Evolutionary conservation across 129 eudicot genomes (phyloP), one percentile per base, ranked within the genome.

Genomic region (Heracleum sosnowskyi): DNA sequence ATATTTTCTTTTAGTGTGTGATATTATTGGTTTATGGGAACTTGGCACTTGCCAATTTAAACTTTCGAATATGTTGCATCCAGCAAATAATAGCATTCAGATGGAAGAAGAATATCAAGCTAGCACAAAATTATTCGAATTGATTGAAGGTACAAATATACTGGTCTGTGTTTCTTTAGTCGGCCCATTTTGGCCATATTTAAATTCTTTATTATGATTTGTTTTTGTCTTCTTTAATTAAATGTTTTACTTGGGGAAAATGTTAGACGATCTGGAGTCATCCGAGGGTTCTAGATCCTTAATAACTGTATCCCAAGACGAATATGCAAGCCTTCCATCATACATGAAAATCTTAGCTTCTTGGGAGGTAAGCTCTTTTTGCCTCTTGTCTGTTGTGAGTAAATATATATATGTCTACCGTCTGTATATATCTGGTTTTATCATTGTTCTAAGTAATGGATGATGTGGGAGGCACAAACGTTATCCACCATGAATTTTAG

Each of bases 251-350:
- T 11, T 78, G 84, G 90, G 83, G 76, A 84, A 85, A 74, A 78
- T 42, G 34, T 51, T 9, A 33, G 84, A 79, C 55, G 89, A 86
- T 29, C 36, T 72, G 83, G 80, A 82, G 74, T 57, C 82, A 47
- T 74, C 68, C 79, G 81, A 81, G 84, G 90, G 79, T 66, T 78
- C 79, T 11, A 51, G 74, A 57, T 77, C 78, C 35, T 39, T 79
- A 41, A 79, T 94, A 76, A 40, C 28, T 69, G 82, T 90, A 63
- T 78, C 82, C 31, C 81, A 88, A 77, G 90, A 90, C 74, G 96
- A 82, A 79, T 94, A 94, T 84, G 96, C 91, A 83, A 82, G 84
- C 81, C 91, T 94, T 36, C 97, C 98, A 42, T 87, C 92, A 51
- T 87, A 85, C 73, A 87, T 94, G 96, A 94, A 84, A 85, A 83